Evolutionary conservation across 2,329 filamentous ascomycete species (phyloP).

Genomic region (Westerdykella ornata): DNA sequence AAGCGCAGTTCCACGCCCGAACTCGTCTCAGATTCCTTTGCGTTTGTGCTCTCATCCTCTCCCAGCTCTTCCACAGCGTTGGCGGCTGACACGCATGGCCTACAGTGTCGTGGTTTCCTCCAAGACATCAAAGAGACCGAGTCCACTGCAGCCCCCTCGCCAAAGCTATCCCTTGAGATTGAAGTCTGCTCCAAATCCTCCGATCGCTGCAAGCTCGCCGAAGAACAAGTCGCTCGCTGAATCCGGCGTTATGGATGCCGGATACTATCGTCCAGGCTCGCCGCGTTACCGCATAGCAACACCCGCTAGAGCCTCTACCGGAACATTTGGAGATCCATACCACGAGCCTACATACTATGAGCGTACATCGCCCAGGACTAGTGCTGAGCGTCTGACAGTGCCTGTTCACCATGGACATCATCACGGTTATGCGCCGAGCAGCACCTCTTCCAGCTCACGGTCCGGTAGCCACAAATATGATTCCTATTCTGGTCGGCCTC

Average conservation of each 20-base stretch:
- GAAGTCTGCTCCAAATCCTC: conserved; percentile 13
- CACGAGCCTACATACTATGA: conserved; percentile 27
- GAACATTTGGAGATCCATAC: conserved; percentile 32
- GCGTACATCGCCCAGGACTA: conserved; percentile 29
- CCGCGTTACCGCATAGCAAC: conserved; percentile 28
- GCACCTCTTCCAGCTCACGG: conserved; percentile 23
- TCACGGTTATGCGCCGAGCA: conserved; percentile 19
- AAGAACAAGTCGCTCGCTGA: conserved; percentile 18
- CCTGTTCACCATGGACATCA: conserved; percentile 17
- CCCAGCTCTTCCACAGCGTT: conserved; percentile 5
- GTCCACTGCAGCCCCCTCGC: conserved; percentile 14
- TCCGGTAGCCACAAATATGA: conserved; percentile 35
- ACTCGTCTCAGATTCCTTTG: conserved; percentile 11
- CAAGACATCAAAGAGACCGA: conserved; percentile 7
- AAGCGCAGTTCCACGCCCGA: conserved; percentile 22
- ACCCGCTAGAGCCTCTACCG: conserved; percentile 33
- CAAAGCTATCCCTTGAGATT: conserved; percentile 15
- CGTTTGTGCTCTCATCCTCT: conserved; percentile 9
- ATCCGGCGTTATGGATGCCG: conserved; percentile 28
- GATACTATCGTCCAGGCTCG: conserved; percentile 31
- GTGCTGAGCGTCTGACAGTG: conserved; percentile 21
- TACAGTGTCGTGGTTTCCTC: conserved; percentile 30
- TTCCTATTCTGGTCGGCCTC: conserved; percentile 41
- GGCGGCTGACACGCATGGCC: conserved; percentile 28
- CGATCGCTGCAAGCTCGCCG: conserved; percentile 9